Conservation (phyloP, 345 rosid genomes). For the Carallia pectinifolia region DNA sequence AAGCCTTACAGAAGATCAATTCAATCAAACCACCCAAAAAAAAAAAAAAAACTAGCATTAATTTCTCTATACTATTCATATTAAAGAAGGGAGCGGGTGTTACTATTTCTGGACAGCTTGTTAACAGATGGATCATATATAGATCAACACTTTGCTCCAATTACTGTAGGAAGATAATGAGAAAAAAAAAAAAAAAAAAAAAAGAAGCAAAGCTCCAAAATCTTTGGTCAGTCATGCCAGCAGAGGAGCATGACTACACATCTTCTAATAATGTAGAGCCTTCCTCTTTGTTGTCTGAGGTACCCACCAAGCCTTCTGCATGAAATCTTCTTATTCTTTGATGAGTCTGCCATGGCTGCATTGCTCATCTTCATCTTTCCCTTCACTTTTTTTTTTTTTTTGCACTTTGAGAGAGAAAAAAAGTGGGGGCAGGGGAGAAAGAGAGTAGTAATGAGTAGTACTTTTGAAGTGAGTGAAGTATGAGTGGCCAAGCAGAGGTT, state of each 20-base stretch:
- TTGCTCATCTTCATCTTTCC: conserved; percentile 23
- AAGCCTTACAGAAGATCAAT: no score
- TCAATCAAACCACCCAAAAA: no score
- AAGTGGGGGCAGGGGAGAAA: conserved; percentile 3
- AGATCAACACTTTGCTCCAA: background rate
- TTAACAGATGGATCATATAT: no score
- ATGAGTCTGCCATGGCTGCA: conserved; percentile 30
- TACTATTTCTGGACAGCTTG: no score
- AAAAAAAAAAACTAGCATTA: no score
- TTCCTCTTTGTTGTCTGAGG: conserved; percentile 63
- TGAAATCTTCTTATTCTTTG: conserved; percentile 41
- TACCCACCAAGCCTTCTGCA: conserved; percentile 68
- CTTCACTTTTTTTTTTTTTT: background rate
- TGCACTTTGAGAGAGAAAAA: background rate
- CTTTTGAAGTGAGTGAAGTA: conserved; percentile 1
- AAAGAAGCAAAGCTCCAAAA: background rate
- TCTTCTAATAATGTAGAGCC: conserved; percentile 70
- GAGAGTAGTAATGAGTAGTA: background rate
- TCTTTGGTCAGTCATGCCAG: conserved; percentile 56
- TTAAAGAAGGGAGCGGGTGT: no score
- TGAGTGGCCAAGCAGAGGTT: background rate
- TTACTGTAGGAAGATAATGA: background rate
- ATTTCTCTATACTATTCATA: no score
- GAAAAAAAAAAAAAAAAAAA: background rate
- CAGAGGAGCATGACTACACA: conserved; percentile 83